Base-by-base conservation (phyloP, 306 rosid genomes). In the Rubus idaeus region DNA sequence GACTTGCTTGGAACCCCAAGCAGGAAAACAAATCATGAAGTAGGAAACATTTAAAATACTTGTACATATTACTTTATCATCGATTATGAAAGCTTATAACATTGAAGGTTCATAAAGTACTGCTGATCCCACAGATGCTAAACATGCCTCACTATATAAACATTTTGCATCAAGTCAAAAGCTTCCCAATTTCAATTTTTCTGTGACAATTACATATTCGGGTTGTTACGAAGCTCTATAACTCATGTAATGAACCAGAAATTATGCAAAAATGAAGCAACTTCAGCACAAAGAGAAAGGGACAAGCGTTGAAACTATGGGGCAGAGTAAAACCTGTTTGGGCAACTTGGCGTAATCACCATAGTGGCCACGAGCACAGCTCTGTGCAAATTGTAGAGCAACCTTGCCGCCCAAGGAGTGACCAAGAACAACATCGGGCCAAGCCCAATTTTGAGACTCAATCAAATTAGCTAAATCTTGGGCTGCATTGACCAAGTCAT, bases 351-450 rank as follows among this genome's bases (percentile, higher is more conserved):
- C 86, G 47, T 86, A 83, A 78, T 81, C 83, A 16, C 98, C 97
- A 75, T 88, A 94, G 0, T 94, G 84, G 21, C 96, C 91, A 42
- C 73, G 80, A 76, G 81, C 86, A 83, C 93, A 87, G 78, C 93
- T 89, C 81, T 88, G 69, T 0, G 81, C 85, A 81, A 74, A 90
- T 52, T 94, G 97, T 41, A 94, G 79, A 74, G 91, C 95, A 41
- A 92, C 95, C 72, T 94, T 94, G 10, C 98, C 98, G 63, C 98
- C 98, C 96, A 92, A 65, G 78, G 97, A 94, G 64, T 94, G 97
- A 0, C 97, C 98, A 13, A 94, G 60, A 76, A 94, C 96, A 84
- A 92, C 93, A 78, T 95, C 97, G 3, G 98, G 98, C 97, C 97
- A 95, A 52, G 67, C 41, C 98, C 98, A 95, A 35, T 90, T 92